phyloP scores from a whole-genome alignment of 1,284 basidiomycete genomes.

The Fomitopsis schrenkii region DNA sequence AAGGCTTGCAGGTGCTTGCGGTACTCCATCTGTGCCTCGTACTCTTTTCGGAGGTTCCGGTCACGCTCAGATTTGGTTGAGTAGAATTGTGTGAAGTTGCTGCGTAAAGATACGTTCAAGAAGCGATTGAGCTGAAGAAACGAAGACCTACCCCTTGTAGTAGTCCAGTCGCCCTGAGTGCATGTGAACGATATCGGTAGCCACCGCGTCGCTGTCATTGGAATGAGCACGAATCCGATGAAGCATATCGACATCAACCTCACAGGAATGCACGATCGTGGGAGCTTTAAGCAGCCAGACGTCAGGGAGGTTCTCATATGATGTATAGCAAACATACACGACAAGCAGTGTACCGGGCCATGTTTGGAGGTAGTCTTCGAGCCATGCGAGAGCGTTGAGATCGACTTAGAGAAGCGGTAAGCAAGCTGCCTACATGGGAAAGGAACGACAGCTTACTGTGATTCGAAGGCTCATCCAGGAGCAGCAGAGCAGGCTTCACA shows the following conservation, averaged over 20 bases:
- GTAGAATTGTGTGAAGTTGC: conserved; percentile 99
- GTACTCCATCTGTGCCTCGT: conserved; percentile 94
- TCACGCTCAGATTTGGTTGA: conserved; percentile 96
- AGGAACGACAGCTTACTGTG: conserved; percentile 55
- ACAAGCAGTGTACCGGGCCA: conserved; percentile 95
- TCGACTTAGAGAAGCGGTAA: conserved; percentile 44
- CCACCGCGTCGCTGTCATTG: conserved; percentile 76
- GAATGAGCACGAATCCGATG: background rate
- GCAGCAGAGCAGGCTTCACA: conserved; percentile 85
- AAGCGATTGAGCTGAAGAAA: background rate
- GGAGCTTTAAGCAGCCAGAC: conserved; percentile 46
- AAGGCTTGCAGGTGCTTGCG: conserved; percentile 95
- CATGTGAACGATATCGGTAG: conserved; percentile 96
- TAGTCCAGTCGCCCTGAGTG: conserved; percentile 95
- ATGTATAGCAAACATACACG: conserved; percentile 52
- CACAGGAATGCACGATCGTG: conserved; percentile 98
- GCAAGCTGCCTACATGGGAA: background rate
- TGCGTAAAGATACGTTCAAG: conserved; percentile 27
- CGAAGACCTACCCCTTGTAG: conserved; percentile 65
- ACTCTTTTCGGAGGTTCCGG: conserved; percentile 89
- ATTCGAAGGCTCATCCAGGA: conserved; percentile 98
- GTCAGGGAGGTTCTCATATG: background rate
- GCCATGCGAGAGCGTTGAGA: conserved; percentile 80
- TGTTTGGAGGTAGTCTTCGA: conserved; percentile 96
- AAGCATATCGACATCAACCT: conserved; percentile 19